phyloP scores from a whole-genome alignment of 2,329 filamentous ascomycete species.

The Penicillium capsulatum region DNA sequence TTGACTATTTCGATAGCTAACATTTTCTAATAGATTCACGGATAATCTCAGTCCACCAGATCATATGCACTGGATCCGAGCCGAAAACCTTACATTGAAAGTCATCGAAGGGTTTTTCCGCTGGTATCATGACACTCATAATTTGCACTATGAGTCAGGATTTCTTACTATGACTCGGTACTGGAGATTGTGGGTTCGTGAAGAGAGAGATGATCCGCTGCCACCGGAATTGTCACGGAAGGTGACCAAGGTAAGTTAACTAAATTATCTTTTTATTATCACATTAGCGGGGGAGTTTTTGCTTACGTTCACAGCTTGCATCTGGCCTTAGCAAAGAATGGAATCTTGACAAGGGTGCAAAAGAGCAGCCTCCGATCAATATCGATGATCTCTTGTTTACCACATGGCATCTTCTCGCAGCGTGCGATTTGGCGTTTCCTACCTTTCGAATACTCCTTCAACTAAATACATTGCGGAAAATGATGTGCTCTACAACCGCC shows the following conservation, averaged over 20 bases:
- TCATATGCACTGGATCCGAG: not conserved
- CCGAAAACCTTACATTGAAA: constrained; percentile 2
- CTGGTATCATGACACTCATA: constrained; percentile 4
- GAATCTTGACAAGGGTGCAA: constrained; percentile 1
- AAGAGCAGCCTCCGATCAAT: constrained; percentile 2
- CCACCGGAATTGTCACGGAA: not conserved
- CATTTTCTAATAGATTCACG: too few species aligned
- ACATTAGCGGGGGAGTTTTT: not conserved
- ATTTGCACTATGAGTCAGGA: constrained; percentile 1
- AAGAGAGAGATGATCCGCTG: not conserved
- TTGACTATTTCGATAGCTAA: too few species aligned
- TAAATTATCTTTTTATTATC: not conserved
- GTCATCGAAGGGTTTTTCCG: constrained; percentile 5
- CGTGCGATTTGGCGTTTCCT: not conserved
- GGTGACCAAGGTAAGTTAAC: not conserved
- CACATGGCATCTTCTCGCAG: constrained; percentile 17
- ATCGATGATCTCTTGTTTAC: constrained; percentile 17
- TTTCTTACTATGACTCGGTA: constrained; percentile 3
- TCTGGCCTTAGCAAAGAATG: constrained; percentile 3
- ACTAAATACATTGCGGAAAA: not conserved
- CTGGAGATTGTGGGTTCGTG: constrained; percentile 1
- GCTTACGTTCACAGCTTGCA: constrained; percentile 2
- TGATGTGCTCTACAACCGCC: not conserved
- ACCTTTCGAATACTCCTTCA: not conserved
- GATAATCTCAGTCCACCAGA: not conserved